Evolutionary conservation across 495 filamentous ascomycete species (phyloP).

Genomic region (Penicillium bovifimosum): DNA sequence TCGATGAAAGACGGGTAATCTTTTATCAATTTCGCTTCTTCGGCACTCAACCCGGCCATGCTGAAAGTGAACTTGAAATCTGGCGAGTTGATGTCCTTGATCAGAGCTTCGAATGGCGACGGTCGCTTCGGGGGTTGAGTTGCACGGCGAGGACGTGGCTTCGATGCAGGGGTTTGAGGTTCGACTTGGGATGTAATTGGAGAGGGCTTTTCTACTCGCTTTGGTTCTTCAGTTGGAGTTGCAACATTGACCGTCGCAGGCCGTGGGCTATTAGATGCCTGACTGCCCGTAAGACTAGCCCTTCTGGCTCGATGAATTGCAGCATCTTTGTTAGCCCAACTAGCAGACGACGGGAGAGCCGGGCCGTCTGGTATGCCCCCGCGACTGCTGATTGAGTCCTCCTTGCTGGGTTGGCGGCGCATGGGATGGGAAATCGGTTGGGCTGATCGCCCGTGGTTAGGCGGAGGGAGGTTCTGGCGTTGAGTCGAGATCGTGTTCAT

Average conservation of each 20-base stretch:
- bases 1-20: constrained; percentile 78
- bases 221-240: constrained; percentile 38
- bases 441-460: constrained; percentile 26
- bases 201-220: constrained; percentile 33
- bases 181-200: constrained; percentile 19
- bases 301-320: constrained; percentile 62
- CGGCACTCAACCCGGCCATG: constrained; percentile 41
- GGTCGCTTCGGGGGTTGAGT: constrained; percentile 23
- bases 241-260: constrained; percentile 56
- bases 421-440: constrained; percentile 62
- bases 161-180: constrained; percentile 19
- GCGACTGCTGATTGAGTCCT: constrained; percentile 58
- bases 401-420: constrained; percentile 68
- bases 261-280: constrained; percentile 74
- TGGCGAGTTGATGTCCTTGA: constrained; percentile 52
- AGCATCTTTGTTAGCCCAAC: constrained; percentile 79
- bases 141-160: constrained; percentile 10
- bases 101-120: constrained; percentile 38
- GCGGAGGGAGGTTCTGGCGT: constrained; percentile 37
- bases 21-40: constrained; percentile 51
- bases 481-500: constrained; percentile 85
- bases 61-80: constrained; percentile 60
- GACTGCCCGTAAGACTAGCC: constrained; percentile 71
- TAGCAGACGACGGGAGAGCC: constrained; percentile 85
- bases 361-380: constrained; percentile 62